phyloP scores from a whole-genome alignment of 305 asterid genomes.

The Fraxinus ornus region DNA sequence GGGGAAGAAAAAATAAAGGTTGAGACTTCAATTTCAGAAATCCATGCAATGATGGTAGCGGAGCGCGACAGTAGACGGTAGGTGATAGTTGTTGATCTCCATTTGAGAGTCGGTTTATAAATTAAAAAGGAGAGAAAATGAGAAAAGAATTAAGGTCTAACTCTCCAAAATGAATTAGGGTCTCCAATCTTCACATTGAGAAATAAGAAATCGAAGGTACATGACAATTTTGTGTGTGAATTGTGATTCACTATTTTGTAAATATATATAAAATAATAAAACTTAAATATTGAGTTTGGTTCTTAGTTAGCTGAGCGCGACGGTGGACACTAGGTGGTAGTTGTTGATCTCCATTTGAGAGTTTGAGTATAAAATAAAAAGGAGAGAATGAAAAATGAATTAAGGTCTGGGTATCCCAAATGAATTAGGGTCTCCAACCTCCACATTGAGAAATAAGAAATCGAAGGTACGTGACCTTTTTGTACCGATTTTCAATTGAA shows the following conservation, averaged over 20 bases:
- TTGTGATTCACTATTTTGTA: neutral
- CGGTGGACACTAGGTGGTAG: neutral
- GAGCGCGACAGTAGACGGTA: neutral
- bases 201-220: neutral
- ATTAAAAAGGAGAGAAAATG: too few species aligned
- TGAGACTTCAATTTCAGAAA: too few species aligned
- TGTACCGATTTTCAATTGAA: neutral
- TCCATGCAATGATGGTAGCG: neutral
- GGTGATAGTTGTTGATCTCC: neutral
- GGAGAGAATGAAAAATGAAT: neutral
- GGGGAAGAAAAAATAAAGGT: neutral
- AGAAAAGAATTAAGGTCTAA: neutral
- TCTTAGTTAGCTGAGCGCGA: neutral
- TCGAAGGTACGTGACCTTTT: neutral
- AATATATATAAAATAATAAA: too few species aligned
- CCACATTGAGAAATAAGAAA: neutral
- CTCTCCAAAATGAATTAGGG: too few species aligned
- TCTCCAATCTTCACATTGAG: neutral
- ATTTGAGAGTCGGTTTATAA: neutral
- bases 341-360: neutral
- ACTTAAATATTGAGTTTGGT: neutral
- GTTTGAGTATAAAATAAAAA: neutral
- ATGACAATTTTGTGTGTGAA: neutral
- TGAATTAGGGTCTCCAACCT: neutral
- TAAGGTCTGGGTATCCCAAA: neutral